Evolutionary conservation across 768 basidiomycete species (phyloP), one percentile per base, ranked within the genome.

Genomic region (Tricholoma bakamatsutake): DNA sequence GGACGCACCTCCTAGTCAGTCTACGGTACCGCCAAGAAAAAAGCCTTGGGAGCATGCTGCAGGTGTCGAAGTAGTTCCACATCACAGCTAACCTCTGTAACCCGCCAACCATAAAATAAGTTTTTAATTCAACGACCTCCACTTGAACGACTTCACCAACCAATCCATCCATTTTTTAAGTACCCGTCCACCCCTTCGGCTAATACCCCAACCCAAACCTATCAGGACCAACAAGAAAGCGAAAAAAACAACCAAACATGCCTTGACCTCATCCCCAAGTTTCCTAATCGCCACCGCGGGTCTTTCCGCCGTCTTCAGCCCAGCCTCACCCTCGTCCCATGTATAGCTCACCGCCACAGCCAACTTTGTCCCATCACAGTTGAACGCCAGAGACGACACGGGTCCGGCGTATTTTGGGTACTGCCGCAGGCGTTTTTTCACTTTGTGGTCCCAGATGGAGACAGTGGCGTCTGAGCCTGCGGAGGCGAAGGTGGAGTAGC

Each of bases 391-490:
- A 0, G 87, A 81, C 0, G 91, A 83, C n/a, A 97, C 84, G 2
- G 87, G 79, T 0, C 82, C 78, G 4, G 78, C 71, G 71, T 85
- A 93, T 65, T 90, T 90, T 0, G 87, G 85, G 60, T 90, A 95
- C 62, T 96, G 93, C 24, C 93, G 85, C 52, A 98, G 75, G 1
- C 97, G 85, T 67, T 98, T 98, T 76, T 98, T 97, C 53, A 95
- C 88, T 61, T 88, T 87, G 71, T 95, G 93, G 67, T 98, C 97
- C 97, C 97, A 99, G 57, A 98, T 86, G 0, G 93, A 93, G 42
- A 98, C 91, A 1, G 89, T 89, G 0, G 87, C 87, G 68, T 99
- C 97, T 0, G 93, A 96, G 35, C 97, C 97, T 2, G 88, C 95
- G 0, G 95, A 95, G 0, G 93, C 93, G 63, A 99, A 97, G 0